A percentile compares a stretch with the other conserved stretches of the same genome.
Conservation (phyloP, 306 rosid genomes). For the Castanea crenata region DNA sequence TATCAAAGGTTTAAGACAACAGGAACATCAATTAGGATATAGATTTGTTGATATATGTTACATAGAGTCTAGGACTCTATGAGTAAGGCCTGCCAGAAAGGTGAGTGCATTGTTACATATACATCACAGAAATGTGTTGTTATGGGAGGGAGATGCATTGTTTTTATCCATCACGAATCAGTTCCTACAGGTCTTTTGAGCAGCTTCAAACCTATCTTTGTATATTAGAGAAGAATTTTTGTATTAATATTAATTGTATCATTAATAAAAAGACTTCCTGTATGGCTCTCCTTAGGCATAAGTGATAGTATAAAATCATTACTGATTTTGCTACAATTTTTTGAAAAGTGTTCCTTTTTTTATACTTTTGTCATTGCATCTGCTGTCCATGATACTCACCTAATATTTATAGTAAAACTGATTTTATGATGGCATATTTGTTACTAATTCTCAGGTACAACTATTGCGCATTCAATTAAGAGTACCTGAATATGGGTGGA, state of each 20-base stretch:
- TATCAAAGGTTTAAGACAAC: neutral
- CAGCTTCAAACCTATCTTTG: neutral
- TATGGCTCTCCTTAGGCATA: neutral
- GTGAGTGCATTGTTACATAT: neutral
- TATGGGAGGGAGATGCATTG: neutral
- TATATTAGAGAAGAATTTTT: neutral
- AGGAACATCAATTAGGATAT: neutral
- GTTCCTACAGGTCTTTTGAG: neutral
- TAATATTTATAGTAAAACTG: neutral
- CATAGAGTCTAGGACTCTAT: neutral
- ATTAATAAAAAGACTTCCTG: neutral
- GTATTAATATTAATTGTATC: too few species aligned
- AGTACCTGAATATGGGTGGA: constrained; percentile 80
- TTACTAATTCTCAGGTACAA: constrained; percentile 46
- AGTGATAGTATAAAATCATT: neutral
- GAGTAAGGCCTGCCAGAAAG: neutral
- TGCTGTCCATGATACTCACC: neutral
- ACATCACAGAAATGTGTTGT: neutral
- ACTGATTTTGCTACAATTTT: neutral
- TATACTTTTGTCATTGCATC: neutral
- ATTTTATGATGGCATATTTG: neutral
- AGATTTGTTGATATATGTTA: neutral
- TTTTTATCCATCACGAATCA: neutral
- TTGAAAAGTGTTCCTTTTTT: neutral
- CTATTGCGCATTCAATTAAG: constrained; percentile 64